Conservation (phyloP, 192 early-diverging fungal genomes). For the Mortierella antarctica region DNA sequence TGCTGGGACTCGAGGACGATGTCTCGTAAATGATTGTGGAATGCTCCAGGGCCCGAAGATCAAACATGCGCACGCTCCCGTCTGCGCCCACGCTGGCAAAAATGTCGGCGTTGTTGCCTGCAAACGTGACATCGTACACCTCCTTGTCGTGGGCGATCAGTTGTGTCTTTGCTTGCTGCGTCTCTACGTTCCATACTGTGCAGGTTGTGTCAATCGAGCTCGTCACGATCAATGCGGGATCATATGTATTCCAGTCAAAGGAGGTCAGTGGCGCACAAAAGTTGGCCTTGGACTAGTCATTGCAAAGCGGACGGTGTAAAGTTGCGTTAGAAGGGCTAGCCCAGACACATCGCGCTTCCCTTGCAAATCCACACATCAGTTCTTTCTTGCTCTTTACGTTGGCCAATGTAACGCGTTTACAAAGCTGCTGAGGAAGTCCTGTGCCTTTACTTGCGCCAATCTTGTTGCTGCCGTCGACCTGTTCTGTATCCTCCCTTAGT, state of each 20-base stretch:
- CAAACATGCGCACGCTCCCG: constrained; percentile 97
- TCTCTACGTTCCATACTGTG: constrained; percentile 98
- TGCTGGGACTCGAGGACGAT: constrained; percentile 47
- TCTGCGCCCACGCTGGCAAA: constrained; percentile 99
- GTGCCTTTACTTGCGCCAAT: constrained; percentile 51
- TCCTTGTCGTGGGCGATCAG: constrained; percentile 99
- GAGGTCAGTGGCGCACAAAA: constrained; percentile 92
- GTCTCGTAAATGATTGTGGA: constrained; percentile 98
- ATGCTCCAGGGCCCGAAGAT: constrained; percentile 94
- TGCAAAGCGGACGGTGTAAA: background rate
- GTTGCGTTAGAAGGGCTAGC: background rate
- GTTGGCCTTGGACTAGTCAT: constrained; percentile 69
- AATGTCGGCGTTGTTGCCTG: constrained; percentile 80
- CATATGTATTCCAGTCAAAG: constrained; percentile 96
- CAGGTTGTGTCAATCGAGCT: constrained; percentile 99
- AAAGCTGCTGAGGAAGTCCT: constrained; percentile 50
- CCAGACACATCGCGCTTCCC: background rate
- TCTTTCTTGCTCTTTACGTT: constrained; percentile 61
- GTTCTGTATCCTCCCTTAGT: constrained; percentile 68
- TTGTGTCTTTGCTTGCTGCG: constrained; percentile 97
- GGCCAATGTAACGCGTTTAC: constrained; percentile 62
- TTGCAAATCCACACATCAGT: background rate
- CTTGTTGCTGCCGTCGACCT: constrained; percentile 31
- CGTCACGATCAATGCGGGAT: constrained; percentile 88
- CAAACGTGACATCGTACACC: constrained; percentile 98